A percentile compares a stretch with the other conserved stretches of the same genome.
Evolutionary conservation across 352 stramenopile species (phyloP).

Genomic region (Globisporangium spiculum): DNA sequence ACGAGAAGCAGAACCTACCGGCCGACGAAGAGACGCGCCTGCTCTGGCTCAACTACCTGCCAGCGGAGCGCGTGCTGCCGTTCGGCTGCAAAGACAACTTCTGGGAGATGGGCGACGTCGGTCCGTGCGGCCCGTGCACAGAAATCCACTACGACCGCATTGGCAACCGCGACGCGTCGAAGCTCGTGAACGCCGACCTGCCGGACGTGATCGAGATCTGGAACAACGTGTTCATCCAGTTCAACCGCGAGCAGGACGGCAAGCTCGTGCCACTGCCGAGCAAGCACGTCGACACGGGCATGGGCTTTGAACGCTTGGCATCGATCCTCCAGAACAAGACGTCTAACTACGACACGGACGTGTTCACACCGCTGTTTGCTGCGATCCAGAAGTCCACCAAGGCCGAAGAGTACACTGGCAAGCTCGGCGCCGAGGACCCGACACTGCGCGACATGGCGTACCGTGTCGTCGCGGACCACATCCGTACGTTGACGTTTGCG

Average conservation of each 20-base stretch:
- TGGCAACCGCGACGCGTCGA: slow-evolving; percentile 88
- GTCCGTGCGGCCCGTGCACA: slow-evolving; percentile 98
- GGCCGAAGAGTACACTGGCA: slow-evolving; percentile 73
- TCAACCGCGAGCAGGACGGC: slow-evolving; percentile 93
- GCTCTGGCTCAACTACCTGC: slow-evolving; percentile 89
- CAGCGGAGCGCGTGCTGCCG: slow-evolving; percentile 88
- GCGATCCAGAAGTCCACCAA: slow-evolving; percentile 88
- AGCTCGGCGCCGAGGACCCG: slow-evolving; percentile 89
- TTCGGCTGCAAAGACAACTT: slow-evolving; percentile 99
- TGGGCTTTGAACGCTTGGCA: slow-evolving; percentile 96
- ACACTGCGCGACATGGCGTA: slow-evolving; percentile 88
- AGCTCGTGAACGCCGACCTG: slow-evolving; percentile 97
- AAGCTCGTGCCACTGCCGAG: slow-evolving; percentile 89
- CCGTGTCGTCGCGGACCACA: slow-evolving; percentile 98
- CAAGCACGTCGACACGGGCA: slow-evolving; percentile 99
- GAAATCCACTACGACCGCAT: slow-evolving; percentile 99
- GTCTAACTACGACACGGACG: slow-evolving; percentile 99
- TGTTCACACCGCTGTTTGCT: slow-evolving; percentile 96
- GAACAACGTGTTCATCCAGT: slow-evolving; percentile 99
- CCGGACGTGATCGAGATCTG: slow-evolving; percentile 99
- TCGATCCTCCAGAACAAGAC: slow-evolving; percentile 91
- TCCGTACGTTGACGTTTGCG: slow-evolving; percentile 96
- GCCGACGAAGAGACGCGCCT: slow-evolving; percentile 92
- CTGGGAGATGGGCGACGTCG: slow-evolving; percentile 99
- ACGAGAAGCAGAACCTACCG: slow-evolving; percentile 76